Conservation (phyloP, 768 basidiomycete genomes). For the Hericium coralloides region DNA sequence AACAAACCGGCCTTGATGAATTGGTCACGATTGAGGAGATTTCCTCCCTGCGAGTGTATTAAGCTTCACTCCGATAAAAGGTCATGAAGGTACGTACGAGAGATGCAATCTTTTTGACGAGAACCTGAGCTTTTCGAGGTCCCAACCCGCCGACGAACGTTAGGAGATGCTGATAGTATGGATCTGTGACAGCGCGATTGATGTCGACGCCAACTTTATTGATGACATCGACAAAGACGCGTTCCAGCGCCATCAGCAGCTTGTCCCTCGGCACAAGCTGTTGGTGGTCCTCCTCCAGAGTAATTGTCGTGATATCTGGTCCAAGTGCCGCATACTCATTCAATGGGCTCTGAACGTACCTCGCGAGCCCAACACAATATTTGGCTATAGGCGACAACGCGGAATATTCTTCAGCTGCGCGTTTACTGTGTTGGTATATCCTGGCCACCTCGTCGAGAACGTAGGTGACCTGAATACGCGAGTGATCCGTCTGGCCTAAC, state of each 20-base stretch:
- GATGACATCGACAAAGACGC: slow-evolving; percentile 80
- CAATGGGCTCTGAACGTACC: slow-evolving; percentile 88
- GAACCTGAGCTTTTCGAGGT: slow-evolving; percentile 82
- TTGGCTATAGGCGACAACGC: slow-evolving; percentile 68
- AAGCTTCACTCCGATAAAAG: not conserved
- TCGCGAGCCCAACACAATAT: slow-evolving; percentile 90
- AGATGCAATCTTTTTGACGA: slow-evolving; percentile 73
- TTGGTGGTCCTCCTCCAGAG: slow-evolving; percentile 80
- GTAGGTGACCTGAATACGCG: slow-evolving; percentile 70
- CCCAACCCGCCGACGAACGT: slow-evolving; percentile 92
- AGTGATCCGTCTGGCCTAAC: slow-evolving; percentile 23
- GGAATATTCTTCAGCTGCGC: slow-evolving; percentile 78
- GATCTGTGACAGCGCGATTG: slow-evolving; percentile 82
- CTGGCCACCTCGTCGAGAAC: slow-evolving; percentile 88
- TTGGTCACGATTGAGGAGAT: slow-evolving; percentile 77
- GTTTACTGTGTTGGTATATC: slow-evolving; percentile 85
- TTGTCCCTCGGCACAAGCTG: slow-evolving; percentile 83
- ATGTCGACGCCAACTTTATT: slow-evolving; percentile 95
- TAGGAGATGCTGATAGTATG: slow-evolving; percentile 82
- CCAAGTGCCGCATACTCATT: slow-evolving; percentile 93
- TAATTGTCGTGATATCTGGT: slow-evolving; percentile 70
- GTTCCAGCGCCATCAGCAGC: slow-evolving; percentile 70
- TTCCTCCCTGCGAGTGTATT: slow-evolving; percentile 58
- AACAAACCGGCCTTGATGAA: slow-evolving; percentile 76
- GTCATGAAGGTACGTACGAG: slow-evolving; percentile 40